Evolutionary conservation across 352 stramenopile genomes (phyloP).

Genomic region (Peronospora belbahrii): DNA sequence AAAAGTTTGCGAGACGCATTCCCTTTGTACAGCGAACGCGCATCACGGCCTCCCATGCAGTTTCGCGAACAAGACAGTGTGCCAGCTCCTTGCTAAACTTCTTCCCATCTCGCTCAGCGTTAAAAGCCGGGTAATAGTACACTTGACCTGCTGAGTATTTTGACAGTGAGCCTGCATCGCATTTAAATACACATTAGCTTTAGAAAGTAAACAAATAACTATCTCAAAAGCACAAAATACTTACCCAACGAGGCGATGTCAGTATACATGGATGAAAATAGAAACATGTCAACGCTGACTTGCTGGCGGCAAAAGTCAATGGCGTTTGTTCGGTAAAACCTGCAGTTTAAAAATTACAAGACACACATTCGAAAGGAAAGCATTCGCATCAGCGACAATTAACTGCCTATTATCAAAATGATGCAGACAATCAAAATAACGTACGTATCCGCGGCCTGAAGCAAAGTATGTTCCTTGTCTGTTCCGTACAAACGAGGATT

Average conservation of each 20-base stretch:
- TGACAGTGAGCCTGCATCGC: slow-evolving; percentile 72
- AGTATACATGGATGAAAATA: slow-evolving; percentile 93
- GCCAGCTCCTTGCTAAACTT: slow-evolving; percentile 92
- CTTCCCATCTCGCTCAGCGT: slow-evolving; percentile 82
- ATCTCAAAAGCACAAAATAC: not conserved
- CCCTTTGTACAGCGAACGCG: slow-evolving; percentile 95
- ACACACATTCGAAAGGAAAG: not conserved
- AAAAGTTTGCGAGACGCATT: slow-evolving; percentile 97
- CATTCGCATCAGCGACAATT: not conserved
- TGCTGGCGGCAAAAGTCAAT: slow-evolving; percentile 97
- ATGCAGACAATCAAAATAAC: slow-evolving; percentile 2
- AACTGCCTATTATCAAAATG: not conserved
- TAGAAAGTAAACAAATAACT: not conserved
- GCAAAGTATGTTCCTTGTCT: slow-evolving; percentile 87
- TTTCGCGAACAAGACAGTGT: slow-evolving; percentile 89
- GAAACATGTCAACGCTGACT: slow-evolving; percentile 98
- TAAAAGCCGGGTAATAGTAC: slow-evolving; percentile 96
- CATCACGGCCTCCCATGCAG: slow-evolving; percentile 94
- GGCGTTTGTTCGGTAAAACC: slow-evolving; percentile 86
- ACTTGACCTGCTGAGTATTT: slow-evolving; percentile 94
- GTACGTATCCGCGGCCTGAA: slow-evolving; percentile 82
- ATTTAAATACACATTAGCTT: slow-evolving; percentile 4
- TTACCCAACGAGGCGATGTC: slow-evolving; percentile 92
- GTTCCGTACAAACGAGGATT: slow-evolving; percentile 74
- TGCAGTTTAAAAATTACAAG: slow-evolving; percentile 20